Evolutionary conservation across 352 stramenopile species (phyloP).

Genomic region (Paralagenidium karlingii): DNA sequence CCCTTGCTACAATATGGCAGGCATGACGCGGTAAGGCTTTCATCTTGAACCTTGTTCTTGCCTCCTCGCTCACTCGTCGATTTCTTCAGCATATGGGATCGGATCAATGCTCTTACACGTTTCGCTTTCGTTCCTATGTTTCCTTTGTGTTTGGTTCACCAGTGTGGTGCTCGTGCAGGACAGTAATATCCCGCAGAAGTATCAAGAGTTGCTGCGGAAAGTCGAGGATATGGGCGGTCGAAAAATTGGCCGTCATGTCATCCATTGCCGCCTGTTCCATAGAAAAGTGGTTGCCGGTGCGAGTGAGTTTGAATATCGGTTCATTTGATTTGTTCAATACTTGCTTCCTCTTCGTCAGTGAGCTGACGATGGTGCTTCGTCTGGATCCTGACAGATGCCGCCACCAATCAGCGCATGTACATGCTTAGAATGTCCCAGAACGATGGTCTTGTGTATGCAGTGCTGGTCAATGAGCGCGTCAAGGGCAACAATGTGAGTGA

Average conservation of each 20-base stretch:
- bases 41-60: too few species aligned
- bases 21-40: too few species aligned
- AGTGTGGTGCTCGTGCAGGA: conserved; percentile 78
- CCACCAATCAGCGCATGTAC: conserved; percentile 83
- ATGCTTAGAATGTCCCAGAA: conserved; percentile 84
- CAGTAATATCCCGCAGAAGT: conserved; percentile 71
- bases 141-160: not conserved
- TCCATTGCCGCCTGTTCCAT: conserved; percentile 82
- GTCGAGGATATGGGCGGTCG: conserved; percentile 67
- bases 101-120: too few species aligned
- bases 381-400: conserved; percentile 26
- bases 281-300: conserved; percentile 63
- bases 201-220: conserved; percentile 80
- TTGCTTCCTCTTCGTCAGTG: too few species aligned
- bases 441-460: conserved; percentile 74
- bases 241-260: conserved; percentile 65
- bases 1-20: too few species aligned
- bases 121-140: too few species aligned
- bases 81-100: too few species aligned
- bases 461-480: conserved; percentile 66
- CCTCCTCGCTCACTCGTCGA: too few species aligned
- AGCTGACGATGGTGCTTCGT: too few species aligned
- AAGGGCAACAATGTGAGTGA: conserved; percentile 39
- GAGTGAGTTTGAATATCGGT: too few species aligned
- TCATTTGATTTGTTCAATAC: too few species aligned